Conservation (phyloP, 495 filamentous ascomycete species). For the Venustampulla echinocandica region DNA sequence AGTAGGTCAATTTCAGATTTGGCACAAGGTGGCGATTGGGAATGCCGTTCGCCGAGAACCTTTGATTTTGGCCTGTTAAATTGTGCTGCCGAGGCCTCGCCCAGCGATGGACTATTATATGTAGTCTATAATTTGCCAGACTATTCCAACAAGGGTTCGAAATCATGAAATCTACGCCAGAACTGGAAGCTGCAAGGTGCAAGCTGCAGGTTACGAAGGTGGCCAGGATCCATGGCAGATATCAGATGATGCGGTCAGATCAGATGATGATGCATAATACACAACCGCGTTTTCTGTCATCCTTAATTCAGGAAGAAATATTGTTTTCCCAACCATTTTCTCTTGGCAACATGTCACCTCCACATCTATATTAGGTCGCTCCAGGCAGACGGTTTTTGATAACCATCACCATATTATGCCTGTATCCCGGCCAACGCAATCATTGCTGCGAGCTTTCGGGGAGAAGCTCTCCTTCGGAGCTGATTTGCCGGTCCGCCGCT, state of each 20-base stretch:
- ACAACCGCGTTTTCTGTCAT: neutral
- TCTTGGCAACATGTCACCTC: neutral
- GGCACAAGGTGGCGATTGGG: neutral
- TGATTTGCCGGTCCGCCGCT: slow-evolving; percentile 2
- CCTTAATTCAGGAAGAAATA: neutral
- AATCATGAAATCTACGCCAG: neutral
- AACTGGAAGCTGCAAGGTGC: no score
- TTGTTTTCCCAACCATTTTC: neutral
- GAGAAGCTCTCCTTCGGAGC: neutral
- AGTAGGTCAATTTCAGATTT: neutral
- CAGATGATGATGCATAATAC: slow-evolving; percentile 1
- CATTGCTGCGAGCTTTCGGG: neutral
- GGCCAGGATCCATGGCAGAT: neutral
- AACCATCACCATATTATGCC: neutral
- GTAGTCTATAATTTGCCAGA: neutral
- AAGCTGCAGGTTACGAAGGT: no score
- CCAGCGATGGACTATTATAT: neutral
- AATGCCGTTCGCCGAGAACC: neutral
- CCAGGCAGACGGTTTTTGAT: neutral
- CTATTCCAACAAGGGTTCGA: neutral
- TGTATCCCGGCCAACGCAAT: neutral
- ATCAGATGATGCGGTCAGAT: neutral
- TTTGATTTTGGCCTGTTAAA: neutral
- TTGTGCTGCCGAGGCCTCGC: neutral
- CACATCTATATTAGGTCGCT: neutral